Evolutionary conservation across 2,329 filamentous ascomycete species (phyloP).

Genomic region (Fusarium chaquense): DNA sequence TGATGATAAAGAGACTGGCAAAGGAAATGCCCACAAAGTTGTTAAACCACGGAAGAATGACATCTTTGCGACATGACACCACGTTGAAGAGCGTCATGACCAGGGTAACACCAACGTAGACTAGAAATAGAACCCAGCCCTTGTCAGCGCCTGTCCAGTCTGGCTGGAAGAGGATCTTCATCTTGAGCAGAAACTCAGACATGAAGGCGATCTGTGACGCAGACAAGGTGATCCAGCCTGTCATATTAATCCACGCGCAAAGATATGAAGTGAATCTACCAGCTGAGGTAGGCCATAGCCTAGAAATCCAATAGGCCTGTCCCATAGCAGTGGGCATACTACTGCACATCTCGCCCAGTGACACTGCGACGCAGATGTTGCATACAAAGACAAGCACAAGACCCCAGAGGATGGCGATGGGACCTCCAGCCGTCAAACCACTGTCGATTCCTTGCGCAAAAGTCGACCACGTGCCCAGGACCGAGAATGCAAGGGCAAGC

Average conservation of each 20-base stretch:
- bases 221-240: constrained; percentile 69
- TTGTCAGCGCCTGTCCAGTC: constrained; percentile 58
- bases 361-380: constrained; percentile 66
- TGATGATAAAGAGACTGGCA: constrained; percentile 63
- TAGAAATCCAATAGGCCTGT: constrained; percentile 67
- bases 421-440: constrained; percentile 66
- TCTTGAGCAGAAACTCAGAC: constrained; percentile 67
- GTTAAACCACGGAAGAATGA: constrained; percentile 62
- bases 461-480: constrained; percentile 69
- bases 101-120: constrained; percentile 64
- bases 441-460: constrained; percentile 63
- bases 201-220: constrained; percentile 69
- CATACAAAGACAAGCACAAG: constrained; percentile 64
- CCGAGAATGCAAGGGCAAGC: constrained; percentile 67
- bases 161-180: constrained; percentile 65
- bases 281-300: constrained; percentile 51
- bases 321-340: constrained; percentile 71
- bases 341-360: constrained; percentile 67
- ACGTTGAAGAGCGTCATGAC: constrained; percentile 64
- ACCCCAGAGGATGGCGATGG: constrained; percentile 67
- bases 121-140: constrained; percentile 68
- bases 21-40: constrained; percentile 68
- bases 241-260: constrained; percentile 71
- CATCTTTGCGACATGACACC: constrained; percentile 60
- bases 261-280: constrained; percentile 67